Conservation (phyloP, 768 basidiomycete species). For the Leccinum longicurvipes region DNA sequence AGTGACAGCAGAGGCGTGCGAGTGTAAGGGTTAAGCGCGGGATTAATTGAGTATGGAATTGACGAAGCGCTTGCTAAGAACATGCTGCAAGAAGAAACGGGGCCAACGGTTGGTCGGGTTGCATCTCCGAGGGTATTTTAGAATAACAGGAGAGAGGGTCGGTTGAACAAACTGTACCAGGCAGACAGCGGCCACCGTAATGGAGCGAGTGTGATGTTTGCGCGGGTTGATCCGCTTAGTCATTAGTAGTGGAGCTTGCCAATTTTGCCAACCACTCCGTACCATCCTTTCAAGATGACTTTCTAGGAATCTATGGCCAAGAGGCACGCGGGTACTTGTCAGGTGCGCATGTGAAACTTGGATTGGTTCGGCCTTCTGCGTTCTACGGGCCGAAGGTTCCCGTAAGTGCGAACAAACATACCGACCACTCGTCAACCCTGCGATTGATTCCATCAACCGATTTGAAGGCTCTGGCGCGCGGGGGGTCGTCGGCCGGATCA, state of each 20-base stretch:
- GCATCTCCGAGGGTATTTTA: background rate
- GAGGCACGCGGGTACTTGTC: background rate
- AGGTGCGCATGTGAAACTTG: background rate
- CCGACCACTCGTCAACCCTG: background rate
- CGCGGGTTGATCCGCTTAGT: conserved; percentile 24
- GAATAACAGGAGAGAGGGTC: background rate
- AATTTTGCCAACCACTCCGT: background rate
- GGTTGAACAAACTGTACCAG: background rate
- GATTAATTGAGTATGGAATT: conserved; percentile 9
- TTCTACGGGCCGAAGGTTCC: background rate
- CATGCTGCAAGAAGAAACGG: background rate
- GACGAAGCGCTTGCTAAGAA: background rate
- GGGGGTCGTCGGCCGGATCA: conserved; percentile 23
- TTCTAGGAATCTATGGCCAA: conserved; percentile 10
- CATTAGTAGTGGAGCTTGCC: conserved; percentile 1
- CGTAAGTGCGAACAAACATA: conserved; percentile 9
- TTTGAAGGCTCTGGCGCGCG: background rate
- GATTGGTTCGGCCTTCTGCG: conserved; percentile 1
- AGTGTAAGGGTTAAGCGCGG: background rate
- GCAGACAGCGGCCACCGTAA: background rate
- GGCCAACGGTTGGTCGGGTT: background rate
- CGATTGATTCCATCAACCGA: background rate
- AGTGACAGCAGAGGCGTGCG: background rate
- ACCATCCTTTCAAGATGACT: conserved; percentile 12
- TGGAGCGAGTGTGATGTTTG: background rate